Percentiles rank a stretch among this genome's conserved stretches.
Evolutionary conservation across 2,329 filamentous ascomycete species (phyloP).

Genomic region (Chrysosporium queenslandicum): DNA sequence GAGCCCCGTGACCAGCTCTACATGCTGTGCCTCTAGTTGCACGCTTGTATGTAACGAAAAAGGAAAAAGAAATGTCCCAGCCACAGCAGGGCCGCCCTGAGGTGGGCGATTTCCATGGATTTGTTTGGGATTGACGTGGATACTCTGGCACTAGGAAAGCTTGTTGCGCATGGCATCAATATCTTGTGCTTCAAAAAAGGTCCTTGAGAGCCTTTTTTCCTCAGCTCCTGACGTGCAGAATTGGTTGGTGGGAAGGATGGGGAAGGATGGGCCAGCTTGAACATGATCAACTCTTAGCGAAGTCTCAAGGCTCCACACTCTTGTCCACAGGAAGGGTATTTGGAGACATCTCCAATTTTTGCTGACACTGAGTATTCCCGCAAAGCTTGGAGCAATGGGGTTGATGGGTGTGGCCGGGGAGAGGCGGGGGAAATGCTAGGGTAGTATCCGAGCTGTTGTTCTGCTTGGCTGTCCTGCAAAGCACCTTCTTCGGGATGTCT

Average conservation of each 20-base stretch:
- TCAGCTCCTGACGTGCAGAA: background rate
- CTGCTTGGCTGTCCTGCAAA: slow-evolving; percentile 3
- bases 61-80: background rate
- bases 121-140: background rate
- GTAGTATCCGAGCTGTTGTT: slow-evolving; percentile 4
- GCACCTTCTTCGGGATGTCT: background rate
- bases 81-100: background rate
- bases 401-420: background rate
- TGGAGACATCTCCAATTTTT: slow-evolving; percentile 1
- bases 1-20: slow-evolving; percentile 8
- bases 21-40: slow-evolving; percentile 6
- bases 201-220: background rate
- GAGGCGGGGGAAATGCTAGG: slow-evolving; percentile 5
- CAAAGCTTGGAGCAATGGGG: background rate
- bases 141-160: slow-evolving; percentile 7
- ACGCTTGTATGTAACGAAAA: background rate
- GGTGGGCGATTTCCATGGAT: background rate
- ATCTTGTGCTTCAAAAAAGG: background rate
- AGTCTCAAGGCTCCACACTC: too few species aligned
- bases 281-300: slow-evolving; percentile 10
- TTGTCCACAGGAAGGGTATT: too few species aligned
- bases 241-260: background rate
- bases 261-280: background rate
- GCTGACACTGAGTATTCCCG: background rate
- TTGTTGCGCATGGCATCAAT: slow-evolving; percentile 8